A percentile compares a stretch with the other conserved stretches of the same genome.
phyloP scores from a whole-genome alignment of 2,329 filamentous ascomycete genomes.

The Botrytis squamosa region DNA sequence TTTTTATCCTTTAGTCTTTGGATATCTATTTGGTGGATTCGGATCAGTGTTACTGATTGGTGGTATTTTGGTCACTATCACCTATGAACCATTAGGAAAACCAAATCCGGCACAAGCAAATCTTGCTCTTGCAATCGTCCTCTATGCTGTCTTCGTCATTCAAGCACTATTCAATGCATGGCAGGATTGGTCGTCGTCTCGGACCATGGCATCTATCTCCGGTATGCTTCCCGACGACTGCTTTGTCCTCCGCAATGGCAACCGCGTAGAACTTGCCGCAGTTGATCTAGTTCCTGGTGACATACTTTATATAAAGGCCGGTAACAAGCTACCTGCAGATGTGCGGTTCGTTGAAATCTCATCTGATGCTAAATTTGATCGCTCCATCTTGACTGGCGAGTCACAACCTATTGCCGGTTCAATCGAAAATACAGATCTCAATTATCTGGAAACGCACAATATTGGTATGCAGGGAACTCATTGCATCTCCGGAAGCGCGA shows the following conservation, averaged over 20 bases:
- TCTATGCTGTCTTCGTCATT: conserved; percentile 65
- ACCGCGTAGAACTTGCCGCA: conserved; percentile 49
- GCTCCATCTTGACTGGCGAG: conserved; percentile 71
- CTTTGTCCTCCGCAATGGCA: conserved; percentile 59
- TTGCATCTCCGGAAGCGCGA: conserved; percentile 65
- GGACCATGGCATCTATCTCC: conserved; percentile 76
- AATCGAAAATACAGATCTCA: conserved; percentile 63
- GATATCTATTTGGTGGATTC: conserved; percentile 76
- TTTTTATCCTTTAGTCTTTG: conserved; percentile 44
- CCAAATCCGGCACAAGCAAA: conserved; percentile 66
- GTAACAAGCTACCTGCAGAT: conserved; percentile 73
- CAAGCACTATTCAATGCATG: conserved; percentile 67
- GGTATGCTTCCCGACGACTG: conserved; percentile 73
- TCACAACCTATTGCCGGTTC: conserved; percentile 61
- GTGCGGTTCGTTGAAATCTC: conserved; percentile 67
- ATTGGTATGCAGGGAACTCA: conserved; percentile 78
- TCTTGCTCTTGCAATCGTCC: conserved; percentile 68
- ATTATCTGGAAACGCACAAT: conserved; percentile 73
- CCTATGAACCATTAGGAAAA: conserved; percentile 70
- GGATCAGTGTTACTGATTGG: conserved; percentile 67
- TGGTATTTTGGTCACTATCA: conserved; percentile 68
- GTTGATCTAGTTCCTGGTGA: conserved; percentile 69
- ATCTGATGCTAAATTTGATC: conserved; percentile 69
- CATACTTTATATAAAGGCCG: conserved; percentile 63
- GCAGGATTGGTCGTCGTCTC: conserved; percentile 71